phyloP scores from a whole-genome alignment of 345 rosid genomes.

The Camelina laxa region DNA sequence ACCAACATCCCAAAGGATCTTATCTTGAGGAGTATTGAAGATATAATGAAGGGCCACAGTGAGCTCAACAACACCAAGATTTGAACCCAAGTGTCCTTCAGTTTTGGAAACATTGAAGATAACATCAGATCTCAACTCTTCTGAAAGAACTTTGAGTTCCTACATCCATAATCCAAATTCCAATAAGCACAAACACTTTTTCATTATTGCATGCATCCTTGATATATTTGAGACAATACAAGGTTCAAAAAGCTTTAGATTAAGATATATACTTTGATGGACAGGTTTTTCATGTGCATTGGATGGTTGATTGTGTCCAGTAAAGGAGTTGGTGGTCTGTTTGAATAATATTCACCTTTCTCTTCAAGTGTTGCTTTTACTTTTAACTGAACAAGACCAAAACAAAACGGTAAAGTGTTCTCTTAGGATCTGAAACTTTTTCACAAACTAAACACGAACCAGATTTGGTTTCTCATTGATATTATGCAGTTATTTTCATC shows the following conservation, averaged over 20 bases:
- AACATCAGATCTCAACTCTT: conserved; percentile 5
- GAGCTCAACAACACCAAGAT: not conserved
- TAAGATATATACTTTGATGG: conserved; percentile 50
- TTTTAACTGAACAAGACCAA: conserved; percentile 9
- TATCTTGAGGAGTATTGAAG: conserved; percentile 4
- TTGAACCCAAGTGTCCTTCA: not conserved
- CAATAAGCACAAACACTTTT: conserved; percentile 53
- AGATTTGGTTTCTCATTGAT: not conserved
- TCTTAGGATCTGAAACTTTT: not conserved
- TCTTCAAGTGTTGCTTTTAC: conserved; percentile 1
- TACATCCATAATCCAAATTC: conserved; percentile 42
- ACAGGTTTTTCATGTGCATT: conserved; percentile 72
- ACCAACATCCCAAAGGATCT: conserved; percentile 11
- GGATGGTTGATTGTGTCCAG: conserved; percentile 76
- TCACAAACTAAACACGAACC: not conserved
- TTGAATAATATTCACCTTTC: conserved; percentile 27
- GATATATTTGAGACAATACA: conserved; percentile 18
- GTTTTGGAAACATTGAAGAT: not conserved
- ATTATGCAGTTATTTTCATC: not conserved
- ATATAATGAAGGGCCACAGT: conserved; percentile 5
- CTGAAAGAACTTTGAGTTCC: not conserved
- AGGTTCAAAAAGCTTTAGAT: not conserved
- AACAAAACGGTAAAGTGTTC: not conserved
- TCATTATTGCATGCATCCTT: conserved; percentile 27
- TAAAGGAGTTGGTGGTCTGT: conserved; percentile 69